Evolutionary conservation across 2,329 filamentous ascomycete species (phyloP), one percentile per base, ranked within the genome.

Genomic region (Diaporthe capsici): DNA sequence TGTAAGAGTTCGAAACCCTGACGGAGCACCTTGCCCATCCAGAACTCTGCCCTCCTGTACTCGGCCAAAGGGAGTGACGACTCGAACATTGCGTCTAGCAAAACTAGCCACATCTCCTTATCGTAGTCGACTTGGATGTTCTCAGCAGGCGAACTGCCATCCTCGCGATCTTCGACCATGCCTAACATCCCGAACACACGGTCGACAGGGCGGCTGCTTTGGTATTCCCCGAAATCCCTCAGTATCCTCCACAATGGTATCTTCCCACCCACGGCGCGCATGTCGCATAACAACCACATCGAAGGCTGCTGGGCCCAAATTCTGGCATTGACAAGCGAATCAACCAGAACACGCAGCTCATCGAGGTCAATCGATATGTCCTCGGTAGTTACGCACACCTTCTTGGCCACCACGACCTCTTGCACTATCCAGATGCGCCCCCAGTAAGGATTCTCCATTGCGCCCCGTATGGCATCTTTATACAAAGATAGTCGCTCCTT

Each of bases 51-150:
- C 28, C 28, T 28, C 28, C 28, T 28, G 28, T 47, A 47, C 28
- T 39, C 22, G 0, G 15, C 4, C 22, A n/a, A 22, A 15, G 55
- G 42, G 5, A 42, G 55, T 28, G 42, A 53, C 13, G 70, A 72
- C 25, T 72, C 55, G 31, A 51, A 42, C 25, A 72, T 25, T 1
- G 47, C 55, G n/a, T 72, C 70, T 25, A 72, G 44, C 44, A 49
- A 6, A 10, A 63, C 25, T 13, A 42, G 42, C 2, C 13, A 13
- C 7, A 42, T 2, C n/a, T 31, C n/a, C 20, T 42, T 72, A 1
- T 63, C 57, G 55, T 72, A 72, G 42, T 61, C 44, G 31, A 72
- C 42, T 13, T 42, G 22, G 9, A 72, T 72, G 17, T 61, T 31
- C 15, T 31, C 44, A 2, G 25, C 20, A n/a, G 70, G 42, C 2